A percentile compares a stretch with the other conserved stretches of the same genome.
These are phyloP conservation scores for Plantago rigida DNA, from an alignment of 305 asterid genomes.

Conservation along the genomic window DNA sequence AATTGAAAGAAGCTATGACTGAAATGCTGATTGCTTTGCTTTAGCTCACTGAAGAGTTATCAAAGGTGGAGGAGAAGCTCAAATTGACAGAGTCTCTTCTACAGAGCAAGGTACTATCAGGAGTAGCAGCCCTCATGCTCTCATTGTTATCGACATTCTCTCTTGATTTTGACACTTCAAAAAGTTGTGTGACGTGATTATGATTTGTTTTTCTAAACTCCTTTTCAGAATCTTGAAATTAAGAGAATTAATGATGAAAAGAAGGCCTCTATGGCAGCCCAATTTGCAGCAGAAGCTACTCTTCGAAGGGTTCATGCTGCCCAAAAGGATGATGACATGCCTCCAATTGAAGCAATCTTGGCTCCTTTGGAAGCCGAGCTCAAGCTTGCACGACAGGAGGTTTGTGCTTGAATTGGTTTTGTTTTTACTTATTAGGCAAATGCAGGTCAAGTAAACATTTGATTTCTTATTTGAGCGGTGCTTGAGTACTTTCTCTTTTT, in stretches of 20 bases:
- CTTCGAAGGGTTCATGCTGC: slow-evolving; percentile 96
- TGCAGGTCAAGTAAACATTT: slow-evolving; percentile 19
- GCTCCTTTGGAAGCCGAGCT: slow-evolving; percentile 98
- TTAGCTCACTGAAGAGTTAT: slow-evolving; percentile 79
- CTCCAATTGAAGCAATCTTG: slow-evolving; percentile 96
- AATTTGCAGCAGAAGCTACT: slow-evolving; percentile 99
- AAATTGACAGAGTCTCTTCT: slow-evolving; percentile 82
- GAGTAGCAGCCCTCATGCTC: slow-evolving; percentile 15
- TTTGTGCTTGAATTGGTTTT: slow-evolving; percentile 24
- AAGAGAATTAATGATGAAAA: slow-evolving; percentile 94
- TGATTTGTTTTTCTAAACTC: slow-evolving; percentile 18
- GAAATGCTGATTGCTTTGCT: slow-evolving; percentile 24
- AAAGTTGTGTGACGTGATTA: slow-evolving; percentile 3
- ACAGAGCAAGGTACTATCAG: slow-evolving; percentile 70
- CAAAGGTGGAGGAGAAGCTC: slow-evolving; percentile 78
- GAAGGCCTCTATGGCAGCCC: slow-evolving; percentile 99
- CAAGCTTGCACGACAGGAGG: slow-evolving; percentile 95
- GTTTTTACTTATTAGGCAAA: neutral
- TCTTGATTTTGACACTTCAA: neutral
- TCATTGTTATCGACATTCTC: neutral
- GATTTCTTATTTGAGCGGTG: neutral
- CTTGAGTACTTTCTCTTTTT: slow-evolving; percentile 21
- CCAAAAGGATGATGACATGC: slow-evolving; percentile 98
- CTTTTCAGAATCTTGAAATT: slow-evolving; percentile 82
- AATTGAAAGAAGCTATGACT: slow-evolving; percentile 15